Base-by-base conservation (phyloP, 2,329 filamentous ascomycete species). In the Penicillium carneum region DNA sequence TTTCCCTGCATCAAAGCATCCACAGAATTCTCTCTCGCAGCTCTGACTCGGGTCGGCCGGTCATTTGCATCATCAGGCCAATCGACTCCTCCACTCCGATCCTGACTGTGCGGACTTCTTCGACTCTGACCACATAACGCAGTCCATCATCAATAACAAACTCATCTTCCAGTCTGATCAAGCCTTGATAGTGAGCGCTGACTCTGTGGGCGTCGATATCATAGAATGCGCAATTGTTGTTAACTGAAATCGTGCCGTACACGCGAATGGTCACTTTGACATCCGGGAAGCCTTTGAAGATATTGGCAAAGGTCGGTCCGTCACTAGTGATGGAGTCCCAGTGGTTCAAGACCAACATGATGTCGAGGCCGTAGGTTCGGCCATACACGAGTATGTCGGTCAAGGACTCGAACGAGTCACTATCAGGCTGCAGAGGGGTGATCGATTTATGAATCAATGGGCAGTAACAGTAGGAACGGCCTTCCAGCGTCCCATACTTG, bases 391-490 rank as follows among this genome's bases (percentile, higher is more conserved):
- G 41, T 2, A 53, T 14, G 9, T 43, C 23, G 9, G 33, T 58
- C 31, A 53, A 16, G 23, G 23, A 53, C 26, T 3, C 12, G 23
- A 58, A 31, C 4, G 47, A 42, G 9, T 58, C 56, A 33, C 23
- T 16, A 12, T 10, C 14, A 8, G 20, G 38, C 18, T 36, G 31
- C 4, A 58, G n/a, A 0, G 41, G 48, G 23, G 39, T 29, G 16
- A 16, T 20, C 11, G 41, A 55, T 29, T 38, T 38, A 14, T 55
- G 52, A 23, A 55, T 48, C 42, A 55, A 36, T 20, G 52, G 52
- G n/a, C 52, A 55, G 31, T 34, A 38, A 20, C 18, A 26, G 52
- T 55, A 38, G 42, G 42, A 23, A 10, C 33, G 52, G 4, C 16
- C 26, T 9, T 34, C 42, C 5, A 55, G 20, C 0, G 5, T 9